Base-by-base conservation (phyloP, 108 stramenopile species). In the Parietichytrium sp. region DNA sequence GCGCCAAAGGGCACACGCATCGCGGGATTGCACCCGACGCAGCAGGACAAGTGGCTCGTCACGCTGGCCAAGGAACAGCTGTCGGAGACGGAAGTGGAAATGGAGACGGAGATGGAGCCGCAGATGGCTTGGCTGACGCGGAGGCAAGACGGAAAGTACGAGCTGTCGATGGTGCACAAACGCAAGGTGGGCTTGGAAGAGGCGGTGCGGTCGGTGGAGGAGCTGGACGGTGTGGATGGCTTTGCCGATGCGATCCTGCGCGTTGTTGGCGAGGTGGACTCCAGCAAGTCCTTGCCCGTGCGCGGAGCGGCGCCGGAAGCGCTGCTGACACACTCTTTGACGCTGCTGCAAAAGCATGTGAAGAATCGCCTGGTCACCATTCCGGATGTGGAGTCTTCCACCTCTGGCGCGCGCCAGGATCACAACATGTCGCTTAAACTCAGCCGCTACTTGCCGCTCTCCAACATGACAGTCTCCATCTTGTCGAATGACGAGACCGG, bases 151-250 rank as follows among this genome's bases (percentile, higher is more conserved):
- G 16, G 49, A 18, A 16, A 18, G 13, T 72, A 45, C 42, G 33
- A 72, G 16, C 1, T 72, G 0, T 42, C 16, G 15, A 33, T 42
- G n/a, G 45, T 72, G 15, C n/a, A 10, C 1, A 72, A 72, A 25
- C 61, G 61, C 61, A 45, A 36, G 13, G 38, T 72, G 16, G 36
- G 38, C 23, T 20, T 72, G 33, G 20, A 72, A 20, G 61, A 72
- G 42, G 61, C 61, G 33, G 23, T 72, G 20, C 45, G 38, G n/a
- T 72, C 61, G 2, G 15, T 72, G 8, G 61, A 72, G 2, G 36
- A 33, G 38, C 61, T 72, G 38, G 61, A 72, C 61, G 36, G n/a
- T 72, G 38, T 42, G n/a, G n/a, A n/a, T 2, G 61, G 61, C 8
- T 16, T 72, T 12, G 61, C 61, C 13, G 61, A 42, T 6, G 61